These are phyloP conservation scores for Scheffersomyces quercinus DNA, from an alignment of 1,139 yeast species.

Conservation along the genomic window DNA sequence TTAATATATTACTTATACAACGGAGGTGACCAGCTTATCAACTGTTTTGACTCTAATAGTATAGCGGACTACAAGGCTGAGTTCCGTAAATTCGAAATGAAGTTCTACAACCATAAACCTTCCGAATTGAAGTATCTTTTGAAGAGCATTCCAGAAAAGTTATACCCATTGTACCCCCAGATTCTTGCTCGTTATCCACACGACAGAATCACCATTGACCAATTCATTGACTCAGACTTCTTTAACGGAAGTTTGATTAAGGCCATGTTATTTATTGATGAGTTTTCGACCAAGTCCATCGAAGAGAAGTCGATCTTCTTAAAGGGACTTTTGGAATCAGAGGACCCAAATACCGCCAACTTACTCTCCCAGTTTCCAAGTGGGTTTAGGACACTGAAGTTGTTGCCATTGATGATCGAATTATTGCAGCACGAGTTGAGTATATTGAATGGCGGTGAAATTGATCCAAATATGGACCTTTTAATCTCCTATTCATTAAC, in stretches of 20 bases:
- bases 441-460: slow-evolving; percentile 15
- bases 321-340: slow-evolving; percentile 52
- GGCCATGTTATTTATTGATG: slow-evolving; percentile 82
- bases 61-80: slow-evolving; percentile 50
- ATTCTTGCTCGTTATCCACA: slow-evolving; percentile 45
- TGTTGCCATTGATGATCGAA: slow-evolving; percentile 67
- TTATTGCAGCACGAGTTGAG: slow-evolving; percentile 38
- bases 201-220: slow-evolving; percentile 49
- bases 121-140: slow-evolving; percentile 50
- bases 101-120: slow-evolving; percentile 44
- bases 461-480: slow-evolving; percentile 21
- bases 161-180: slow-evolving; percentile 33
- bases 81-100: slow-evolving; percentile 40
- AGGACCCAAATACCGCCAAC: slow-evolving; percentile 10
- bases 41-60: slow-evolving; percentile 49
- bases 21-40: slow-evolving; percentile 46
- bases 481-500: slow-evolving; percentile 57
- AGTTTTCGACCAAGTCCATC: slow-evolving; percentile 70
- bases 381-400: slow-evolving; percentile 66
- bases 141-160: slow-evolving; percentile 39
- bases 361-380: slow-evolving; percentile 72
- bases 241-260: slow-evolving; percentile 83
- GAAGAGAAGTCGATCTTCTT: slow-evolving; percentile 72
- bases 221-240: slow-evolving; percentile 52
- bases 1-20: slow-evolving; percentile 68